These are phyloP conservation scores for Zychaea mexicana DNA, from an alignment of 371 early-diverging fungal species.

Conservation along the genomic window DNA sequence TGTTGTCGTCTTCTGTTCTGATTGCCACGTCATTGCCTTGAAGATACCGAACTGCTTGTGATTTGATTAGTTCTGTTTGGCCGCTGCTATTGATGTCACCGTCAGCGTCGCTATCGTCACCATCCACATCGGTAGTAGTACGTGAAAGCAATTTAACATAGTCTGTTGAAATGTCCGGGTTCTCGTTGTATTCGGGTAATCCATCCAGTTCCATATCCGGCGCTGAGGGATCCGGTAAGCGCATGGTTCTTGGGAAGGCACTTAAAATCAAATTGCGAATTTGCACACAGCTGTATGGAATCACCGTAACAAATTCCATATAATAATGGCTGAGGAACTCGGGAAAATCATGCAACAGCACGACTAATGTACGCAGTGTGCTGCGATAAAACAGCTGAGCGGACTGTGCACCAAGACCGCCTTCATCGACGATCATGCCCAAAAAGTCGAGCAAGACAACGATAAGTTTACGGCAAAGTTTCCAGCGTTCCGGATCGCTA, in stretches of 20 bases:
- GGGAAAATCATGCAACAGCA: slow-evolving; percentile 95
- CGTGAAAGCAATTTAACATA: background rate
- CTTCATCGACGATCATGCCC: slow-evolving; percentile 77
- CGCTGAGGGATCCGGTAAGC: slow-evolving; percentile 94
- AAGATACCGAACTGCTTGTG: background rate
- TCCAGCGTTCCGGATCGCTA: slow-evolving; percentile 68
- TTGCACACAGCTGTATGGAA: slow-evolving; percentile 92
- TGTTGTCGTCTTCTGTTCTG: background rate
- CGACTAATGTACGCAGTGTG: slow-evolving; percentile 86
- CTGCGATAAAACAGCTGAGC: slow-evolving; percentile 88
- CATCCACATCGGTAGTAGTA: background rate
- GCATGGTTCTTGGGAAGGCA: slow-evolving; percentile 94
- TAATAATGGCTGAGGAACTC: slow-evolving; percentile 94
- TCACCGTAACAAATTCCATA: slow-evolving; percentile 83
- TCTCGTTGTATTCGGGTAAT: slow-evolving; percentile 73
- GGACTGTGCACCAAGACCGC: slow-evolving; percentile 62
- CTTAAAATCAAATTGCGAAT: slow-evolving; percentile 92
- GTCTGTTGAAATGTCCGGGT: slow-evolving; percentile 12
- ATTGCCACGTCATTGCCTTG: background rate
- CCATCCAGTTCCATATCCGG: slow-evolving; percentile 87
- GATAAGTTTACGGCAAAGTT: slow-evolving; percentile 79
- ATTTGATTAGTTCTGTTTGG: background rate
- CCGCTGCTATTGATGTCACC: too few species aligned
- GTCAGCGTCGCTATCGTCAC: background rate
- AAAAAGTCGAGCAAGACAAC: slow-evolving; percentile 84